Evolutionary conservation across 2,329 filamentous ascomycete species (phyloP).

Genomic region (Trichophyton rubrum): DNA sequence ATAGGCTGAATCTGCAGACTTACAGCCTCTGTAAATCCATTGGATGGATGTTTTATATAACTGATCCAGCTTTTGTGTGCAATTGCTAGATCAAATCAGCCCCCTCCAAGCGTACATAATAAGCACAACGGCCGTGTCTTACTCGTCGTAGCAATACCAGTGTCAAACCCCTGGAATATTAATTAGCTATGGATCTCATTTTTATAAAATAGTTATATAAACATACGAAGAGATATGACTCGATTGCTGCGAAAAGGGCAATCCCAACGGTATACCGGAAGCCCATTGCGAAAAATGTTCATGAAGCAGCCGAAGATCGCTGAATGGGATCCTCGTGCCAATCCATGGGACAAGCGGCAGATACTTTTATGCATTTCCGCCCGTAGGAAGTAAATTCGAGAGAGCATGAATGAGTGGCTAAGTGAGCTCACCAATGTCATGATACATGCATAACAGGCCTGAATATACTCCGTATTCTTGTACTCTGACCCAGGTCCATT

Average conservation of each 20-base stretch:
- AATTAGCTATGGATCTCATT: conserved; percentile 2
- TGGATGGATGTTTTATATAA: conserved; percentile 45
- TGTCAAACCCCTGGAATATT: conserved; percentile 43
- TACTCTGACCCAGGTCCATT: background rate
- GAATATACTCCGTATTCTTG: background rate
- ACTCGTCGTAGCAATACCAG: conserved; percentile 49
- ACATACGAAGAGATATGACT: conserved; percentile 46
- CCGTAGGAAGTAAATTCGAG: background rate
- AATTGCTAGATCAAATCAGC: conserved; percentile 33
- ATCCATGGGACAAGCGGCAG: background rate
- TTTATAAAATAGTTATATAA: background rate
- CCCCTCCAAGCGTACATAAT: background rate
- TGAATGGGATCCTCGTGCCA: background rate
- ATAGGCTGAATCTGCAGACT: conserved; percentile 6
- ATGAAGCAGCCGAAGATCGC: background rate
- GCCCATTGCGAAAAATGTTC: background rate
- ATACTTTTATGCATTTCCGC: background rate
- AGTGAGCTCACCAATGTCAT: background rate
- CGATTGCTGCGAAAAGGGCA: conserved; percentile 46
- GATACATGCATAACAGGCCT: background rate
- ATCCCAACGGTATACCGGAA: conserved; percentile 39
- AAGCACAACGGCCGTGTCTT: conserved; percentile 14
- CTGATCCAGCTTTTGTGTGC: conserved; percentile 48
- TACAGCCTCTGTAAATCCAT: conserved; percentile 44
- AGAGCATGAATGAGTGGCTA: background rate